Conservation (phyloP, 2,329 filamentous ascomycete species). For the Curvularia lunata region DNA sequence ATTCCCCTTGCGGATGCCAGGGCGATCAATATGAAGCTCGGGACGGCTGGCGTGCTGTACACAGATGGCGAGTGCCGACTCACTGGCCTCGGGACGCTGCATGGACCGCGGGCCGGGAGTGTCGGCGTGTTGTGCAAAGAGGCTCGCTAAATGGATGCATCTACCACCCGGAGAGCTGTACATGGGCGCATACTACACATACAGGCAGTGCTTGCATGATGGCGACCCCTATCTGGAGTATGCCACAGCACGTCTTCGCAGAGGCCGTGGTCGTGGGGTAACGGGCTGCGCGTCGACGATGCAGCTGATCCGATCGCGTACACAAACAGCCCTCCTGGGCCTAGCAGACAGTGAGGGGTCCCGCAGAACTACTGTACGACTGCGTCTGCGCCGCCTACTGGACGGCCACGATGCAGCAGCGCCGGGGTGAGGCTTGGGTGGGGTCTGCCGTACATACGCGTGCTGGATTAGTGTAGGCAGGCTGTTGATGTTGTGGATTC, state of each 20-base stretch:
- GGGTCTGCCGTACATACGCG: not conserved
- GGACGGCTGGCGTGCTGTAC: not conserved
- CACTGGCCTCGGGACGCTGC: not conserved
- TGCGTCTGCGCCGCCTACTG: not conserved
- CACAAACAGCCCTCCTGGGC: slow-evolving; percentile 24
- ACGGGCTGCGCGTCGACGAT: slow-evolving; percentile 11
- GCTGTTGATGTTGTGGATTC: slow-evolving; percentile 27
- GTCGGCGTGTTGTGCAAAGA: not conserved
- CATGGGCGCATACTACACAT: not conserved
- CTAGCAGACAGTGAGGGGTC: slow-evolving; percentile 23
- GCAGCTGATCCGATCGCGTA: slow-evolving; percentile 25
- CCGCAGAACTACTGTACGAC: slow-evolving; percentile 12
- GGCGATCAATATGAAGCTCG: not conserved
- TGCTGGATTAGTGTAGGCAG: not conserved
- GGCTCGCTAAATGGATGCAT: not conserved
- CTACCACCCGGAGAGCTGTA: not conserved
- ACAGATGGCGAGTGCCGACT: not conserved
- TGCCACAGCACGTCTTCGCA: not conserved
- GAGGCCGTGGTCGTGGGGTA: slow-evolving; percentile 11
- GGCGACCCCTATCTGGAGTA: not conserved
- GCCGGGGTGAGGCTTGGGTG: slow-evolving; percentile 19
- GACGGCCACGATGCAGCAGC: slow-evolving; percentile 6
- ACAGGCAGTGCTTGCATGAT: not conserved
- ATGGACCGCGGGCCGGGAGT: not conserved
- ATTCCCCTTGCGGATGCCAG: not conserved